Evolutionary conservation across 2,329 filamentous ascomycete genomes (phyloP).

Genomic region (Fusarium xyrophilum): DNA sequence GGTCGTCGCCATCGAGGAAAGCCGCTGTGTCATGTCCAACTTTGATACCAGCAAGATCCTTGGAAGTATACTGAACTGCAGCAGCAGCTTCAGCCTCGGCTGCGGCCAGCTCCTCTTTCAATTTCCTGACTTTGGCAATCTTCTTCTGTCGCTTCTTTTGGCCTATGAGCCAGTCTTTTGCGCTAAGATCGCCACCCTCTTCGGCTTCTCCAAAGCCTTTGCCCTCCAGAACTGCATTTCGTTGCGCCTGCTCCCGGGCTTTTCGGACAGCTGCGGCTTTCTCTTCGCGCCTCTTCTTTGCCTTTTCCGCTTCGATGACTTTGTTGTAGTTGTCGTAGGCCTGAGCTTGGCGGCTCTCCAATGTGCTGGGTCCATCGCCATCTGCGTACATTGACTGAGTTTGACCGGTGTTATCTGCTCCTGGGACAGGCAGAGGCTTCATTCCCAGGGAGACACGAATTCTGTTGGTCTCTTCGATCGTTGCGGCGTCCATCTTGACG

Average conservation of each 20-base stretch:
- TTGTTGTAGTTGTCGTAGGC: slow-evolving; percentile 76
- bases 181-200: slow-evolving; percentile 71
- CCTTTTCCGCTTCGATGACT: slow-evolving; percentile 71
- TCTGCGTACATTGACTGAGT: slow-evolving; percentile 62
- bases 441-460: slow-evolving; percentile 88
- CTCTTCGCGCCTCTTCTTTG: slow-evolving; percentile 80
- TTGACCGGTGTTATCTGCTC: slow-evolving; percentile 55
- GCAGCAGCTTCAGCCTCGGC: slow-evolving; percentile 72
- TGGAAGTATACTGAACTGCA: slow-evolving; percentile 75
- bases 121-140: slow-evolving; percentile 76
- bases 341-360: slow-evolving; percentile 79
- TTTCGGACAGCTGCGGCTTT: slow-evolving; percentile 84
- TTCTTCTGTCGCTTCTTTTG: slow-evolving; percentile 95
- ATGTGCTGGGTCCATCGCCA: slow-evolving; percentile 75
- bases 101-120: slow-evolving; percentile 79
- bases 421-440: slow-evolving; percentile 86
- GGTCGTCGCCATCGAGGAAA: slow-evolving; percentile 83
- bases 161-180: slow-evolving; percentile 84
- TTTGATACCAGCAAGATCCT: slow-evolving; percentile 87
- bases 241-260: slow-evolving; percentile 82
- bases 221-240: slow-evolving; percentile 78
- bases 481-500: slow-evolving; percentile 67
- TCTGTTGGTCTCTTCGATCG: slow-evolving; percentile 93
- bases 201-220: slow-evolving; percentile 81
- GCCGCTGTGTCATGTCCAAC: slow-evolving; percentile 86